Percentiles rank a stretch among this genome's conserved stretches.
Evolutionary conservation across 202 grass and related monocot genomes (phyloP).

Genomic region (Schoenoplectus tabernaemontani): DNA sequence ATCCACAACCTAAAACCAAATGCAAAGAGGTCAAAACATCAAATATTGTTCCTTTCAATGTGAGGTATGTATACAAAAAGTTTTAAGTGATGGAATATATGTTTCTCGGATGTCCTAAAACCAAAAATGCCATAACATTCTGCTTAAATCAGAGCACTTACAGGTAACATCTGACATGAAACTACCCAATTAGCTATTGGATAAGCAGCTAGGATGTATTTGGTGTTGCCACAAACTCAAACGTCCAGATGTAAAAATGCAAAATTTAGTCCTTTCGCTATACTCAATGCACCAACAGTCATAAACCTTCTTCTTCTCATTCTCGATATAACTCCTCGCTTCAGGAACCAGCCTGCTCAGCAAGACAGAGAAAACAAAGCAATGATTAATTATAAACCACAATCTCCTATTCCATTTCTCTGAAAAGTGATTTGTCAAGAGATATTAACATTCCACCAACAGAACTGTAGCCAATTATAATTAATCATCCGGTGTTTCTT

Average conservation of each 20-base stretch:
- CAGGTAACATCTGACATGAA: background rate
- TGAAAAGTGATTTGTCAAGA: background rate
- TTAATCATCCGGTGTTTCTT: background rate
- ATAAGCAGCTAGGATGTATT: background rate
- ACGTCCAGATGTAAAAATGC: background rate
- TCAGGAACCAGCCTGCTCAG: slow-evolving; percentile 60
- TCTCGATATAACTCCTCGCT: slow-evolving; percentile 59
- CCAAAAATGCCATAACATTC: too few relatives aligned
- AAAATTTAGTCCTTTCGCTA: background rate
- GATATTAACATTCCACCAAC: background rate
- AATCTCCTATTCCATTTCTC: background rate
- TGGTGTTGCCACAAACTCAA: background rate
- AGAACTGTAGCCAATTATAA: background rate
- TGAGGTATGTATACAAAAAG: slow-evolving; percentile 1
- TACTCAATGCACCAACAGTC: background rate
- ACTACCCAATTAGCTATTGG: background rate
- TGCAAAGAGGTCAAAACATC: background rate
- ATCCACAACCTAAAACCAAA: slow-evolving; percentile 79
- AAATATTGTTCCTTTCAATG: background rate
- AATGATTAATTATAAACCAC: background rate
- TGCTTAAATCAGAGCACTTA: background rate
- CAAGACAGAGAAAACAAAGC: slow-evolving; percentile 6
- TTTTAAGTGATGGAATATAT: background rate
- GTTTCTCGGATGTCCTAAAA: background rate
- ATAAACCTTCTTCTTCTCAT: slow-evolving; percentile 83